A percentile compares a stretch with the other conserved stretches of the same genome.
These are phyloP conservation scores for Smallanthus sonchifolius DNA, from an alignment of 129 eudicot species.

Conservation along the genomic window DNA sequence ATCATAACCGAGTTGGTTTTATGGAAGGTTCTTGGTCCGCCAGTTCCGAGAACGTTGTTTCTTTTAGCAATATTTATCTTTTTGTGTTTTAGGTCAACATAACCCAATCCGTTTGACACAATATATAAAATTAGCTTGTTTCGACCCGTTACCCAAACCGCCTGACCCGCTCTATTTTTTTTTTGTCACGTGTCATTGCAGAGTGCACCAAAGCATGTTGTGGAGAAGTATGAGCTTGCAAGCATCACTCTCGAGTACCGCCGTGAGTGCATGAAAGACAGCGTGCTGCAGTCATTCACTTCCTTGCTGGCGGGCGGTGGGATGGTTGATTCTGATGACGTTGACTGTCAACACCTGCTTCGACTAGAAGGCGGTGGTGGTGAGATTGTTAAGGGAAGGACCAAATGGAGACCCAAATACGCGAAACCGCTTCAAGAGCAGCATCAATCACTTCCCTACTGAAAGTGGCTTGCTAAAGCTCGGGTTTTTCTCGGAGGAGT, in stretches of 20 bases:
- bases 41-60: too few relatives aligned
- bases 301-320: conserved; percentile 42
- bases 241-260: conserved; percentile 90
- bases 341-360: conserved; percentile 92
- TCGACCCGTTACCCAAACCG: not conserved
- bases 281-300: conserved; percentile 90
- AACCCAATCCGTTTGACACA: not conserved
- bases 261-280: conserved; percentile 92
- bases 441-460: conserved; percentile 42
- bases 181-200: conserved; percentile 19
- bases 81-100: not conserved
- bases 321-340: conserved; percentile 28
- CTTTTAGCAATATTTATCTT: too few relatives aligned
- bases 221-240: conserved; percentile 90
- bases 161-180: not conserved
- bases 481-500: not conserved
- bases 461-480: conserved; percentile 27
- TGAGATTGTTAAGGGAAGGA: conserved; percentile 76
- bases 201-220: conserved; percentile 78
- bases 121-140: not conserved
- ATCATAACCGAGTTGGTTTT: too few relatives aligned
- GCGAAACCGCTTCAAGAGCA: conserved; percentile 33
- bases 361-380: conserved; percentile 67
- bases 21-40: too few relatives aligned
- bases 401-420: conserved; percentile 80